Evolutionary conservation across 2,329 filamentous ascomycete species (phyloP).

Genomic region (Colletotrichum tropicale): DNA sequence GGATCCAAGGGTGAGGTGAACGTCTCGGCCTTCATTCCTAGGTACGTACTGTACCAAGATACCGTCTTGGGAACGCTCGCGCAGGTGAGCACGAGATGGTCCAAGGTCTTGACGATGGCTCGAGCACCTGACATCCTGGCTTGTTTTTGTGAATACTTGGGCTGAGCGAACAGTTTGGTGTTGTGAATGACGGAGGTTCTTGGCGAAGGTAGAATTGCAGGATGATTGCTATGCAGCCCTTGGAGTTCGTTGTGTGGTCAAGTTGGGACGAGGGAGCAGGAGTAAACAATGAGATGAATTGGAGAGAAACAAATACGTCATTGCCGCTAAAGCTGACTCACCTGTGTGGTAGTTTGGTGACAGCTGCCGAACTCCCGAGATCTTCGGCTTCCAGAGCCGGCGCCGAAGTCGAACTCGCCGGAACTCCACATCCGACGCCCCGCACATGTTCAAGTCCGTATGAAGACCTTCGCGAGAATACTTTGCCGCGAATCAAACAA

Average conservation of each 20-base stretch:
- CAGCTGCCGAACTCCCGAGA: neutral
- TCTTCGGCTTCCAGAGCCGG: neutral
- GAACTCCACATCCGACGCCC: neutral
- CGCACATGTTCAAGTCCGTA: neutral
- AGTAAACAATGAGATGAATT: neutral
- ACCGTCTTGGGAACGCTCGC: slow-evolving; percentile 51
- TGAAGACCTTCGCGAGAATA: neutral
- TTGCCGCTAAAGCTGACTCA: neutral
- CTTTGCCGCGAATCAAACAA: neutral
- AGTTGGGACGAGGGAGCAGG: neutral
- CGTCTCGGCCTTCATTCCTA: slow-evolving; percentile 61
- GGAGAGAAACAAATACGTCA: neutral
- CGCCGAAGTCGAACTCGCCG: neutral
- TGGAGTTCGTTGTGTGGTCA: neutral
- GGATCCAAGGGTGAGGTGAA: slow-evolving; percentile 48
- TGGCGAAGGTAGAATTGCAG: neutral
- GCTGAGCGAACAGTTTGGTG: neutral
- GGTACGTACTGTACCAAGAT: slow-evolving; percentile 57
- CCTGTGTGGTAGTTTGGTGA: neutral
- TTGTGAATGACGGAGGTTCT: neutral
- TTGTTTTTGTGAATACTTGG: neutral
- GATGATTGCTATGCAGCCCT: neutral
- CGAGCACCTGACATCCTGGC: neutral
- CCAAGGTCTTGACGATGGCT: slow-evolving; percentile 49
- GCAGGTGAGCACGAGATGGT: slow-evolving; percentile 67